Evolutionary conservation across 345 rosid genomes (phyloP), one percentile per base, ranked within the genome.

Genomic region (Anacardium occidentale): DNA sequence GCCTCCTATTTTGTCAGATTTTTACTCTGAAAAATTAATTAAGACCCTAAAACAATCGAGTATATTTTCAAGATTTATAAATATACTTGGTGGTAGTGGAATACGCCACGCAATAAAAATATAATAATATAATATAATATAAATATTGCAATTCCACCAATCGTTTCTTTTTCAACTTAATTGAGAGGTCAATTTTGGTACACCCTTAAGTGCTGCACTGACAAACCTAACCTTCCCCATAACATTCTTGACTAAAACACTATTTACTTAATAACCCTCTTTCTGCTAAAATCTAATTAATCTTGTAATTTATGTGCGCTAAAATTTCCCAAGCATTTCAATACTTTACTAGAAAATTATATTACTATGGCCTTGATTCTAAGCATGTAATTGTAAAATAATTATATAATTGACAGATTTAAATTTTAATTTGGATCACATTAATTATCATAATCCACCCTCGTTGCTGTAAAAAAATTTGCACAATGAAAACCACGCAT

Each of bases 151-250:
- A 21, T 26, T 51, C 74, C 74, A 71, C 73, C 76, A 66, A 48
- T 7, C 32, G 10, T 52, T 29, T 65, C 44, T 14, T 52, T n/a
- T 65, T 44, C 10, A 34, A 44, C 18, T 15, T 1, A 26, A 21
- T 18, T 55, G 40, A 51, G 12, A 22, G 62, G 78, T 71, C 82
- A 75, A 62, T 70, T 71, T 71, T 54, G 74, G 54, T 64, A 54
- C 3, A 54, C 3, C 18, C 53, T 61, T 0, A 11, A 68, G 66
- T 25, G 69, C 54, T 55, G 68, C 66, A 61, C 57, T 53, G 20
- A 34, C 18, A 20, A 42, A 64, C 26, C 52, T 37, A 24, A 44
- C 50, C 51, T 45, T 57, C 51, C 54, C 42, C 52, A 67, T 56
- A 68, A 56, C 52, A 34, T 68, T 37, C 12, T 68, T 78, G 61